These are phyloP conservation scores for Aureobasidium leucospermi DNA, from an alignment of 2,329 filamentous ascomycete species.

Conservation along the genomic window DNA sequence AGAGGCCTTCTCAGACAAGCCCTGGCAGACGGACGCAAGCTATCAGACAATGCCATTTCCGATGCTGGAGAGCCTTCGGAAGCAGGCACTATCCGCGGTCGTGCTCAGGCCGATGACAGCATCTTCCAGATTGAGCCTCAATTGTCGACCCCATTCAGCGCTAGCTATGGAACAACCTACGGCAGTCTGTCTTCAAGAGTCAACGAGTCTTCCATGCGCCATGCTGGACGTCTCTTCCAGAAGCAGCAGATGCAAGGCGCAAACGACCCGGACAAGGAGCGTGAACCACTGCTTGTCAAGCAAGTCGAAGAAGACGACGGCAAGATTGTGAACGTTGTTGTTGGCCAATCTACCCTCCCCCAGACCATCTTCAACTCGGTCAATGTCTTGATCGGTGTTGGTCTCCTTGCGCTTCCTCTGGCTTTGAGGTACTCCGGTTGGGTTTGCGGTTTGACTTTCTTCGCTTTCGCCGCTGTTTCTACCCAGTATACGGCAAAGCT, in stretches of 20 bases:
- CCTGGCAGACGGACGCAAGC: constrained; percentile 29
- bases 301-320: constrained; percentile 80
- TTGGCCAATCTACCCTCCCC: constrained; percentile 89
- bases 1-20: constrained; percentile 37
- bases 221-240: constrained; percentile 46
- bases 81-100: constrained; percentile 15
- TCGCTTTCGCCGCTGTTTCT: constrained; percentile 64
- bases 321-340: constrained; percentile 72
- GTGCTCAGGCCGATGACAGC: constrained; percentile 30
- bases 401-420: constrained; percentile 79
- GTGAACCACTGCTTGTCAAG: constrained; percentile 77
- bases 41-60: constrained; percentile 32
- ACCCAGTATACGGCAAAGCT: constrained; percentile 83
- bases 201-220: constrained; percentile 49
- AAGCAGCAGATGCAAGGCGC: constrained; percentile 39
- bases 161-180: constrained; percentile 61
- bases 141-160: constrained; percentile 61
- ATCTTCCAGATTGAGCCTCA: constrained; percentile 44
- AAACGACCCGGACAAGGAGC: constrained; percentile 37
- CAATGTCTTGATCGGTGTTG: constrained; percentile 86
- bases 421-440: constrained; percentile 83
- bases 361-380: constrained; percentile 97
- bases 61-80: constrained; percentile 21
- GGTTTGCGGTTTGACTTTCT: constrained; percentile 70
- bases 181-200: constrained; percentile 51